phyloP scores from a whole-genome alignment of 2,329 filamentous ascomycete species.

The Remersonia thermophila region DNA sequence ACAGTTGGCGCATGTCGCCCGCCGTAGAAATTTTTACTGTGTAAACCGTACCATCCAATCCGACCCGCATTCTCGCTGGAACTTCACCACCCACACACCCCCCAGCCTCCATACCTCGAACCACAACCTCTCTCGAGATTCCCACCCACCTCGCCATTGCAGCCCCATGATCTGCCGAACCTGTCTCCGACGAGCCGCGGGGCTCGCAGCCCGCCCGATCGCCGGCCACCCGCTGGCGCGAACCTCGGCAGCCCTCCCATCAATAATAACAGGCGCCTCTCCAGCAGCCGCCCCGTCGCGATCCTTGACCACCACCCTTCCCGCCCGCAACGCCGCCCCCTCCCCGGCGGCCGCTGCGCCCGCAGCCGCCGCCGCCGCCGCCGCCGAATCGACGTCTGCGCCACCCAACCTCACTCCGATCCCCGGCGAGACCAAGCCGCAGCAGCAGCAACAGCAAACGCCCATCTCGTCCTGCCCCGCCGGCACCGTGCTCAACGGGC shows the following conservation, averaged over 20 bases:
- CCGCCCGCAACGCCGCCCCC: slow-evolving; percentile 24
- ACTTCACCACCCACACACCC: too few species aligned
- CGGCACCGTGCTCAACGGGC: slow-evolving; percentile 57
- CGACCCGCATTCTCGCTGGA: slow-evolving; percentile 4
- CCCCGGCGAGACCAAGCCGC: slow-evolving; percentile 13
- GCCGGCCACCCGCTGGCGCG: slow-evolving; percentile 18
- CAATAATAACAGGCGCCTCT: slow-evolving; percentile 1
- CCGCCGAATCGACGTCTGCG: slow-evolving; percentile 7
- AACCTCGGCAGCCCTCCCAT: neutral
- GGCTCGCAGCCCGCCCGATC: slow-evolving; percentile 15
- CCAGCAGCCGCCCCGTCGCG: too few species aligned
- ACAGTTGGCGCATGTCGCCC: slow-evolving; percentile 9
- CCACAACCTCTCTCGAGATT: too few species aligned
- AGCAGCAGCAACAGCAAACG: too few species aligned
- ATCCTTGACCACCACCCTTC: slow-evolving; percentile 29
- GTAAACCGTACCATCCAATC: slow-evolving; percentile 1
- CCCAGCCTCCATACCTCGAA: too few species aligned
- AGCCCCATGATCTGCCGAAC: slow-evolving; percentile 30
- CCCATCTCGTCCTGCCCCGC: slow-evolving; percentile 43
- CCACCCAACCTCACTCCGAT: slow-evolving; percentile 22
- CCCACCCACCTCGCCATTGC: too few species aligned
- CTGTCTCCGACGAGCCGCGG: slow-evolving; percentile 38
- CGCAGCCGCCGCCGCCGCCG: slow-evolving; percentile 10
- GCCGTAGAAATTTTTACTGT: slow-evolving; percentile 20
- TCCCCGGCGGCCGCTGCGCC: slow-evolving; percentile 16